phyloP scores from a whole-genome alignment of 164 flowering plant genomes.

The Stephania japonica region DNA sequence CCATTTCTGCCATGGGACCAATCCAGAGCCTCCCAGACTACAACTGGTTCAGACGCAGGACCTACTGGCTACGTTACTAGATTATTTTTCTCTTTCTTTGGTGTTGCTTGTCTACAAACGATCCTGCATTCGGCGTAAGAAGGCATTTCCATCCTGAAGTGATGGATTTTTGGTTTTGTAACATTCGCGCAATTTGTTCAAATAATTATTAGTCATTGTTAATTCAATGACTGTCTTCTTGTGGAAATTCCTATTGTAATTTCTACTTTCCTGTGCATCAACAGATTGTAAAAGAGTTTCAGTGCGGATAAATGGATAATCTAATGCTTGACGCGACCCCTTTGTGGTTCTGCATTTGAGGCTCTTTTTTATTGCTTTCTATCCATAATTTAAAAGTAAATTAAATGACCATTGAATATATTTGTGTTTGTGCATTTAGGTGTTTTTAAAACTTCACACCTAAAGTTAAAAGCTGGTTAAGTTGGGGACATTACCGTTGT shows the following conservation, averaged over 20 bases:
- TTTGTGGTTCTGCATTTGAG: no score
- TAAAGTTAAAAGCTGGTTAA: no score
- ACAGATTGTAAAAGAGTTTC: neutral
- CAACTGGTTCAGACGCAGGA: conserved; percentile 99
- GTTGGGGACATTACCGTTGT: no score
- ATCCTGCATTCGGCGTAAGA: neutral
- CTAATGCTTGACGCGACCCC: no score
- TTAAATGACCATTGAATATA: no score
- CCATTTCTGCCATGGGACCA: conserved; percentile 89
- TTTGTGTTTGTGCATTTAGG: no score
- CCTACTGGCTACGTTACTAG: conserved; percentile 88
- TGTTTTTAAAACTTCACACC: no score
- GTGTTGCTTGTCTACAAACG: neutral
- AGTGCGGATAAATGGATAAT: no score
- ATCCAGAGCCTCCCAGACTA: conserved; percentile 77
- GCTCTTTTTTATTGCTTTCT: no score
- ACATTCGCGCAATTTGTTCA: neutral
- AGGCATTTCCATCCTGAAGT: neutral
- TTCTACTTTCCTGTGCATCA: neutral
- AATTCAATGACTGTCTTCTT: neutral
- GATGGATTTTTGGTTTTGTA: neutral
- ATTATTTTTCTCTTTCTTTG: neutral
- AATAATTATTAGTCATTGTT: conserved; percentile 1
- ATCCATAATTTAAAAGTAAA: no score
- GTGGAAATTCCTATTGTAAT: neutral